phyloP scores from a whole-genome alignment of 2,329 filamentous ascomycete species.

The Penicillium hordei region DNA sequence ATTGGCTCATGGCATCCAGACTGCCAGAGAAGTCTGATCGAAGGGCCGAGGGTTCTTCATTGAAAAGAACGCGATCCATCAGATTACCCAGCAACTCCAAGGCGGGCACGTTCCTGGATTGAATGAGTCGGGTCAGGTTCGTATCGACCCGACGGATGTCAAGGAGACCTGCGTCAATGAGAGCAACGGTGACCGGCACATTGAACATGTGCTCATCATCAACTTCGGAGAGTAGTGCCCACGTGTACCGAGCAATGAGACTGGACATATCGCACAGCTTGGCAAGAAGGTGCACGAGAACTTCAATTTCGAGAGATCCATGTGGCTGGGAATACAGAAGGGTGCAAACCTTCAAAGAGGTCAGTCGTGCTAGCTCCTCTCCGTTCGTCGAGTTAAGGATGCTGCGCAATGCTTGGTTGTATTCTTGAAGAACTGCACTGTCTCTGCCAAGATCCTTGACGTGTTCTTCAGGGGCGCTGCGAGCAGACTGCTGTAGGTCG shows the following conservation, averaged over 20 bases:
- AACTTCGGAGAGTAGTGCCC: slow-evolving; percentile 49
- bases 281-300: slow-evolving; percentile 60
- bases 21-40: slow-evolving; percentile 84
- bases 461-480: slow-evolving; percentile 58
- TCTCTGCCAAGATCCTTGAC: slow-evolving; percentile 57
- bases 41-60: slow-evolving; percentile 72
- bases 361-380: slow-evolving; percentile 56
- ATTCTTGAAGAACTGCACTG: slow-evolving; percentile 57
- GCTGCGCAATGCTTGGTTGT: slow-evolving; percentile 56
- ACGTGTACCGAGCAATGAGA: slow-evolving; percentile 54
- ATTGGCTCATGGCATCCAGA: slow-evolving; percentile 75
- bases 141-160: slow-evolving; percentile 66
- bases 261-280: slow-evolving; percentile 63
- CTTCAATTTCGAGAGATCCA: slow-evolving; percentile 60
- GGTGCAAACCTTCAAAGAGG: slow-evolving; percentile 58
- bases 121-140: slow-evolving; percentile 70
- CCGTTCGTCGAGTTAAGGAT: slow-evolving; percentile 57
- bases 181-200: slow-evolving; percentile 59
- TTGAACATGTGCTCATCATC: slow-evolving; percentile 65
- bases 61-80: slow-evolving; percentile 75
- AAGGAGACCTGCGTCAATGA: slow-evolving; percentile 60
- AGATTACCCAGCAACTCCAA: slow-evolving; percentile 78
- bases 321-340: slow-evolving; percentile 57
- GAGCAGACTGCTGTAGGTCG: slow-evolving; percentile 57
- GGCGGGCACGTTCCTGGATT: slow-evolving; percentile 67